Base-by-base conservation (phyloP, 1,284 basidiomycete genomes). In the Irpex sp. region DNA sequence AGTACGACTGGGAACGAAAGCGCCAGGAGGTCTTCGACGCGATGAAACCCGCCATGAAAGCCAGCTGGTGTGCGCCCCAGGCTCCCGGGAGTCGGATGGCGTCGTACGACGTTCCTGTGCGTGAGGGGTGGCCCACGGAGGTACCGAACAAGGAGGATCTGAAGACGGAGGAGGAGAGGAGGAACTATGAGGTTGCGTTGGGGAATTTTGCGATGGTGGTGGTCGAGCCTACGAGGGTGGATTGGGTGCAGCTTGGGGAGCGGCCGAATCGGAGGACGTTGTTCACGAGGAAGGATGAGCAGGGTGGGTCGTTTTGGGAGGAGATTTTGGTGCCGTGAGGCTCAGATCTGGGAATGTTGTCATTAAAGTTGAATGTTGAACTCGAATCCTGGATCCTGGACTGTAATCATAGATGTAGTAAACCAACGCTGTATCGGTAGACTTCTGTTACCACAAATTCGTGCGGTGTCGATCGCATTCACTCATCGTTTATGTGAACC, bases 161-260 rank as follows among this genome's bases (percentile, higher is more conserved):
- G 58, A 71, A 73, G 65, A 78, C 72, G 65, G 77, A 78, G n/a
- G 71, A 74, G 59, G 79, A 81, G n/a, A 71, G 65, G 69, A 74
- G 69, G 71, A 77, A 82, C 58, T 77, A 81, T 77, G 78, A 82
- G 60, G 72, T 65, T 19, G 86, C 90, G 31, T 72, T 88, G 62
- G 66, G 72, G 9, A 88, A 89, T 70, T 92, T 90, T 68, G 83
- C 86, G 7, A 71, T 92, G 69, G 70, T 92, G 49, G 68, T 90
- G 11, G 75, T 91, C 44, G 88, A 91, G 65, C 87, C 89, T 3
- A 69, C 74, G 1, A 79, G 83, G 62, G 83, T 91, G 49, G 89
- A 92, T 70, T 84, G 83, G 74, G 70, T 85, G 4, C 86, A 88
- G 70, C 69, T 91, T 57, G 81, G 75, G 0, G 76, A 80, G 8